A percentile compares a stretch with the other conserved stretches of the same genome.
These are phyloP conservation scores for Nakazawaea siamensis DNA, from an alignment of 805 yeast species.

Conservation along the genomic window DNA sequence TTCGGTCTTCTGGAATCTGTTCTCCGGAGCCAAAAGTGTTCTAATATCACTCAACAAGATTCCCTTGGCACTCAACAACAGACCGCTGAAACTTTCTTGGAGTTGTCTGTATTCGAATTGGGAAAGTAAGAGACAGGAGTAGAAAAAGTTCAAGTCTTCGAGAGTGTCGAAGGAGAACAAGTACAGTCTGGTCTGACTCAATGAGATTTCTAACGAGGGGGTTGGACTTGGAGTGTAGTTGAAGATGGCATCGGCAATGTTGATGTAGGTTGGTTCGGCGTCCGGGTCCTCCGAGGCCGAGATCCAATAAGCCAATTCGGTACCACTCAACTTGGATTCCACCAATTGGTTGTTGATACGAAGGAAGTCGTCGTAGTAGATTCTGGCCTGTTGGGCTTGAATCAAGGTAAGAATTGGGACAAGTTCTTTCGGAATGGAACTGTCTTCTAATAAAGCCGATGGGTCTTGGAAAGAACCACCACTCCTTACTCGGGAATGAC, in stretches of 20 bases:
- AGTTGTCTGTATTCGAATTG: conserved; percentile 48
- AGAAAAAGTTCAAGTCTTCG: conserved; percentile 21
- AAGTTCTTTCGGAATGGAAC: conserved; percentile 50
- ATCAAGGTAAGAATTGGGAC: conserved; percentile 65
- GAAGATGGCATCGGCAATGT: conserved; percentile 37
- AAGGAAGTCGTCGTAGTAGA: conserved; percentile 49
- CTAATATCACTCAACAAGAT: conserved; percentile 48
- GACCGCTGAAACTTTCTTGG: conserved; percentile 61
- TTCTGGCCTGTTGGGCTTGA: conserved; percentile 60
- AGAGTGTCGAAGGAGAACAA: conserved; percentile 17
- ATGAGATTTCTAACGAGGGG: conserved; percentile 12
- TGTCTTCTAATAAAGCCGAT: conserved; percentile 11
- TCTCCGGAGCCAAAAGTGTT: conserved; percentile 43
- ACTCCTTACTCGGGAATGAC: conserved; percentile 11
- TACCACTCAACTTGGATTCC: conserved; percentile 33
- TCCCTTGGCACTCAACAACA: conserved; percentile 50
- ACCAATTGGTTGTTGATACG: conserved; percentile 21
- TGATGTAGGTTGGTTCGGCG: conserved; percentile 28
- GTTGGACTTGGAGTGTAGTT: conserved; percentile 13
- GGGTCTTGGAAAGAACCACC: conserved; percentile 10
- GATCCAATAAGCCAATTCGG: conserved; percentile 43
- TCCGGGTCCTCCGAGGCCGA: conserved; percentile 22
- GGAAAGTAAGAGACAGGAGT: conserved; percentile 43
- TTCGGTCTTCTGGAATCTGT: conserved; percentile 39
- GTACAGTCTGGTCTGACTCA: conserved; percentile 19